Percentiles rank a stretch among this genome's conserved stretches.
Conservation (phyloP, 371 early-diverging fungal genomes). For the Mucor racemosus region DNA sequence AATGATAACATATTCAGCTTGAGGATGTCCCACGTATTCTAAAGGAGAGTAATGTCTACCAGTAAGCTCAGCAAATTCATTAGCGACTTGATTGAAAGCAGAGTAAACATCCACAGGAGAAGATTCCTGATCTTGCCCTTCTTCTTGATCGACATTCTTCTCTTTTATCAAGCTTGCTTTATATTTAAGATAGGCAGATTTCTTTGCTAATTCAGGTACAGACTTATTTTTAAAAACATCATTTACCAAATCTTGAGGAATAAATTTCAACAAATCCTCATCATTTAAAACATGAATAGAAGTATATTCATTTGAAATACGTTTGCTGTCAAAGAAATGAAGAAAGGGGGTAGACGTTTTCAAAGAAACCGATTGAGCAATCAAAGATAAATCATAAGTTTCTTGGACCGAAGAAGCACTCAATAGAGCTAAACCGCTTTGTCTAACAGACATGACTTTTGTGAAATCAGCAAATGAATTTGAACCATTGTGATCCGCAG, state of each 20-base stretch:
- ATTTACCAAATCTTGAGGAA: slow-evolving; percentile 26
- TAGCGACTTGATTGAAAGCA: slow-evolving; percentile 21
- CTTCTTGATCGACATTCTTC: not conserved
- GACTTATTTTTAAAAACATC: slow-evolving; percentile 19
- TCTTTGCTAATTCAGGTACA: not conserved
- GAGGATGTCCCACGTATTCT: slow-evolving; percentile 48
- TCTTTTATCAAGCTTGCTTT: slow-evolving; percentile 6
- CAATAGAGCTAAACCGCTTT: slow-evolving; percentile 74
- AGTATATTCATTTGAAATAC: slow-evolving; percentile 40
- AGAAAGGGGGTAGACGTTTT: slow-evolving; percentile 33
- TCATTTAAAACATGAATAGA: slow-evolving; percentile 19
- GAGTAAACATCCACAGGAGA: not conserved
- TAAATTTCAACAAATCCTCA: slow-evolving; percentile 20
- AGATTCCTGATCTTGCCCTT: slow-evolving; percentile 10
- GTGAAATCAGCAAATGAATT: slow-evolving; percentile 52
- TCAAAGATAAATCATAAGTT: slow-evolving; percentile 67
- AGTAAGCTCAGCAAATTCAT: slow-evolving; percentile 34
- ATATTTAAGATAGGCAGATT: slow-evolving; percentile 36
- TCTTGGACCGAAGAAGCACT: slow-evolving; percentile 71
- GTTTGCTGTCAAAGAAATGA: slow-evolving; percentile 51
- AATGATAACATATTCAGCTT: slow-evolving; percentile 61
- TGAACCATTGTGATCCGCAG: slow-evolving; percentile 28
- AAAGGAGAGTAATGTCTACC: slow-evolving; percentile 50
- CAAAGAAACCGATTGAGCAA: slow-evolving; percentile 50
- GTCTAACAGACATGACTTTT: slow-evolving; percentile 73